phyloP scores from a whole-genome alignment of 2,329 filamentous ascomycete genomes.

The Trichoderma brevicompactum region DNA sequence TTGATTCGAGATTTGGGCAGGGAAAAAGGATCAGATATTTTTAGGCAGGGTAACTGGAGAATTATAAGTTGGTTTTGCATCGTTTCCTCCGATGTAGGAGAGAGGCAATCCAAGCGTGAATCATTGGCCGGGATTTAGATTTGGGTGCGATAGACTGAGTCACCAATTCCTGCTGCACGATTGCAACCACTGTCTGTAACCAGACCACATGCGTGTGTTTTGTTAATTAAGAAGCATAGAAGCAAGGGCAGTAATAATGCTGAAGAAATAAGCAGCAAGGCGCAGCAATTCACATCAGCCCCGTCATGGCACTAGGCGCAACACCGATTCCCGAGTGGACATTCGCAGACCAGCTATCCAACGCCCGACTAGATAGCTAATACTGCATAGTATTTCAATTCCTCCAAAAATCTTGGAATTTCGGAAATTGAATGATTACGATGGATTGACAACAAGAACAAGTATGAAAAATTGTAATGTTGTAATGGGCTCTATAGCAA shows the following conservation, averaged over 20 bases:
- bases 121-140: not conserved
- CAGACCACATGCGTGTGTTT: not conserved
- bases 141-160: constrained; percentile 3
- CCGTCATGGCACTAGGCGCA: not conserved
- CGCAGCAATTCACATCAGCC: not conserved
- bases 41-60: not conserved
- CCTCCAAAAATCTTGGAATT: too few species aligned
- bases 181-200: not conserved
- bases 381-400: not conserved
- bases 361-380: not conserved
- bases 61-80: too few species aligned
- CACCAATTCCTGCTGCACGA: not conserved
- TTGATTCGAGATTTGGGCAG: not conserved
- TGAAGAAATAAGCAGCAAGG: not conserved
- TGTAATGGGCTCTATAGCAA: too few species aligned
- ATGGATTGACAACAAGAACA: too few species aligned
- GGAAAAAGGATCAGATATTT: not conserved
- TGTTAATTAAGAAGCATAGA: too few species aligned
- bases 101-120: not conserved
- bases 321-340: too few species aligned
- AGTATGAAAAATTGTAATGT: too few species aligned
- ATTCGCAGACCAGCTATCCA: not conserved
- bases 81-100: not conserved
- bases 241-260: too few species aligned
- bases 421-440: too few species aligned